Evolutionary conservation across 2,329 filamentous ascomycete genomes (phyloP).

Genomic region (Plectosphaerella sp.): DNA sequence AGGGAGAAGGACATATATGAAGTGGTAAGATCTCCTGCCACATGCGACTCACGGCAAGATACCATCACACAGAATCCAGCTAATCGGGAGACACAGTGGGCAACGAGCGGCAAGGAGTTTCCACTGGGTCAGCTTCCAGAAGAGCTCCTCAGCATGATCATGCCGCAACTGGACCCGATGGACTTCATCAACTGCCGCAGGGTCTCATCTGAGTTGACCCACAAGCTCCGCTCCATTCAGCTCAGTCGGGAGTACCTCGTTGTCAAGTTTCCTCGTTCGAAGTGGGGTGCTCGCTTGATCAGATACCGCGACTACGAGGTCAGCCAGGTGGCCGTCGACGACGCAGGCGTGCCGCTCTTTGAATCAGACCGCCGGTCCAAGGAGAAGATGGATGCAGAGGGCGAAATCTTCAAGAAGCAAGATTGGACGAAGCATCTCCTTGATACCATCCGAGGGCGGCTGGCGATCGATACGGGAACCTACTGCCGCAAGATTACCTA

Average conservation of each 20-base stretch:
- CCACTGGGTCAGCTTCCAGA: conserved; percentile 45
- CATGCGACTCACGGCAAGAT: too few species aligned
- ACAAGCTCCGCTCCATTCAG: conserved; percentile 40
- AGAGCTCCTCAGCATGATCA: conserved; percentile 53
- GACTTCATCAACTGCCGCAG: conserved; percentile 48
- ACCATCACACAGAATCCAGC: too few species aligned
- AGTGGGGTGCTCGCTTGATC: conserved; percentile 31
- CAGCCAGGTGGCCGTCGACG: too few species aligned
- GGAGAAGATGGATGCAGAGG: too few species aligned
- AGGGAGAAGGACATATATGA: too few species aligned
- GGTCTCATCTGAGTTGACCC: conserved; percentile 44
- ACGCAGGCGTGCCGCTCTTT: too few species aligned
- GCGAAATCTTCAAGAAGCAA: conserved; percentile 3
- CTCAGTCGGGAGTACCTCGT: conserved; percentile 42
- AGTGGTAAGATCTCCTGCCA: too few species aligned
- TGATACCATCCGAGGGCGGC: neutral
- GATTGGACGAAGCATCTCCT: neutral
- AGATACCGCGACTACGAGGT: conserved; percentile 34
- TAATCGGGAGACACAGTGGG: too few species aligned
- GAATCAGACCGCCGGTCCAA: too few species aligned
- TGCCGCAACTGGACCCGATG: conserved; percentile 40
- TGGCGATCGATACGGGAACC: conserved; percentile 40
- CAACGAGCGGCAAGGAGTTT: too few species aligned
- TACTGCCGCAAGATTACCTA: conserved; percentile 17
- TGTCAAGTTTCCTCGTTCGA: conserved; percentile 45